Base-by-base conservation (phyloP, 352 stramenopile species). In the Globisporangium yorkense region DNA sequence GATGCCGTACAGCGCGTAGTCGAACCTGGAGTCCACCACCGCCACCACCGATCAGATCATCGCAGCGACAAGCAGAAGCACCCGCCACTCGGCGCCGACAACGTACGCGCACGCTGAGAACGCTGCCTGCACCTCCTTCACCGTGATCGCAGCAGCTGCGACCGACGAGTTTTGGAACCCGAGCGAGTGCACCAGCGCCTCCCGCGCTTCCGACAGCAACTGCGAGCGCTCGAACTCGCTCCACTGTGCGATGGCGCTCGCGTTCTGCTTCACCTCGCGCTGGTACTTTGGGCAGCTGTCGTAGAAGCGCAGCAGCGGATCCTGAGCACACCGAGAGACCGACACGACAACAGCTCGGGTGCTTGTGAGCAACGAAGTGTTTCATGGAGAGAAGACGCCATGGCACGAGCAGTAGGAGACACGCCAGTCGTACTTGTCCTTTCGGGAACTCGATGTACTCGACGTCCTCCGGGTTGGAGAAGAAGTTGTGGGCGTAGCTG, bases 91-190 rank as follows among this genome's bases (percentile, higher is more conserved):
- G 50, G 27, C 33, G 39, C 27, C 2, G 61, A 18, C 20, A 18
- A 74, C 77, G 48, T 74, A 88, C 69, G 82, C 74, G 66, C 80
- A 92, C 16, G 76, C 76, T 6, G 77, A 72, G 54, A 85, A 90
- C 9, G 68, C 78, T 0, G 78, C 66, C 24, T 70, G 55, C 10
- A 88, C 61, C 18, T 92, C 76, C 1, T 44, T 63, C 0, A 60
- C 49, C 8, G 61, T 80, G 44, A 92, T 56, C 16, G 7, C 46
- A 59, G 51, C 35, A n/a, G 27, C 49, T 48, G 41, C 51, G 13
- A 35, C 21, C n/a, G 51, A 37, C 51, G 35, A 21, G 51, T 64
- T 56, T 13, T 63, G 61, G 31, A 92, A 45, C 18, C 75, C 68
- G 16, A 92, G 70, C 3, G 75, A 62, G 0, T 18, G 31, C 21